Conservation (phyloP, 176 grass and related monocot species). For the Carex myosuroides region DNA sequence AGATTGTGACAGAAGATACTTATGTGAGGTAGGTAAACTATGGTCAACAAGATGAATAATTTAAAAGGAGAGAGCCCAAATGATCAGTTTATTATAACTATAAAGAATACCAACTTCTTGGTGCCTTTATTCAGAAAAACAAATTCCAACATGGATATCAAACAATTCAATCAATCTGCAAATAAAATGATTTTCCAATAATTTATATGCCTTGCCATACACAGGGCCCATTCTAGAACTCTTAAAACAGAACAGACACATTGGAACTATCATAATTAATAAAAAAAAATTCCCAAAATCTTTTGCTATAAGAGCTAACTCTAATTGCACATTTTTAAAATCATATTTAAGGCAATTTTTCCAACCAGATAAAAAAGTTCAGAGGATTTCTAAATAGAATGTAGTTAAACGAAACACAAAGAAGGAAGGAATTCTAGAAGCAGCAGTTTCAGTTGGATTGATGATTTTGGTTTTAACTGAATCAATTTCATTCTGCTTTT, state of each 20-base stretch:
- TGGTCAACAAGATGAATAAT: slow-evolving; percentile 1
- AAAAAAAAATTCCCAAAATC: background rate
- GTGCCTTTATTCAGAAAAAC: background rate
- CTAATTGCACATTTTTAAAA: background rate
- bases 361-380: background rate
- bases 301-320: background rate
- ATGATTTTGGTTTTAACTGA: background rate
- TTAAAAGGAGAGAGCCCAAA: background rate
- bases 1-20: background rate
- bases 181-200: background rate
- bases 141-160: background rate
- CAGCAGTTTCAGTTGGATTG: background rate
- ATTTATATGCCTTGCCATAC: background rate
- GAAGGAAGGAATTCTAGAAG: background rate
- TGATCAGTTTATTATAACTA: background rate
- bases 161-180: background rate
- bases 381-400: background rate
- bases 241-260: background rate
- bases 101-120: background rate
- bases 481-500: background rate
- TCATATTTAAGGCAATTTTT: background rate
- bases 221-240: background rate
- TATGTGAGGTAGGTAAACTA: background rate
- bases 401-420: background rate
- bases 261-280: too few relatives aligned